Evolutionary conservation across 345 rosid species (phyloP), one percentile per base, ranked within the genome.

Genomic region (Microthlaspi erraticum): DNA sequence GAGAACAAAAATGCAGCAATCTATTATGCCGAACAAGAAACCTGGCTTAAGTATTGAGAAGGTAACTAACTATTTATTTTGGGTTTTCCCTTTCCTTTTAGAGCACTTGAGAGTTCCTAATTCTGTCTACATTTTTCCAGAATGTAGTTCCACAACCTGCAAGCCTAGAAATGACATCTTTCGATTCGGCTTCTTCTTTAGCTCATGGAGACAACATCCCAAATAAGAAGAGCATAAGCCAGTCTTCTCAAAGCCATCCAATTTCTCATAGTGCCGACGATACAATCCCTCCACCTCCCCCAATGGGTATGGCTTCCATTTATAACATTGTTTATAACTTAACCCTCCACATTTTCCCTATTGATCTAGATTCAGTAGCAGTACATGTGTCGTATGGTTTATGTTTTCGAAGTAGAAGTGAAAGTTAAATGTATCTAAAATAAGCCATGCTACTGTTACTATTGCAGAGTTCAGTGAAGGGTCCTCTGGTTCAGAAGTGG

Each of bases 241-340:
- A 20, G 62, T 52, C 59, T 45, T 58, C 56, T 54, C 72, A 52
- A 38, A 45, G 16, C 13, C 36, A 71, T 56, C 26, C 45, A 56
- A 52, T 44, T 46, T 58, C 60, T 63, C 51, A 12, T 50, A 31
- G 32, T 56, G 50, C 60, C 37, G 59, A 55, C 32, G 80, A 59
- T 59, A 37, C 48, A 59, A 82, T 89, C 64, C 92, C 86, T 10
- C 78, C 79, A 48, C 97, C 90, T 45, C 89, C 91, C 62, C 53
- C 73, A 6, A 73, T 85, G 71, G 90, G 92, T 90, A 81, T 60
- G 63, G 64, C 58, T 72, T 45, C 63, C 38, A 34, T 9, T 17
- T 20, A 10, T 76, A 38, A 75, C 37, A 31, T 48, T 56, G 18
- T 41, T 55, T n/a, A 48, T 44, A 37, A 13, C 42, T 60, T 36